Evolutionary conservation across 805 yeast genomes (phyloP).

Genomic region (Lachancea kluyveri): DNA sequence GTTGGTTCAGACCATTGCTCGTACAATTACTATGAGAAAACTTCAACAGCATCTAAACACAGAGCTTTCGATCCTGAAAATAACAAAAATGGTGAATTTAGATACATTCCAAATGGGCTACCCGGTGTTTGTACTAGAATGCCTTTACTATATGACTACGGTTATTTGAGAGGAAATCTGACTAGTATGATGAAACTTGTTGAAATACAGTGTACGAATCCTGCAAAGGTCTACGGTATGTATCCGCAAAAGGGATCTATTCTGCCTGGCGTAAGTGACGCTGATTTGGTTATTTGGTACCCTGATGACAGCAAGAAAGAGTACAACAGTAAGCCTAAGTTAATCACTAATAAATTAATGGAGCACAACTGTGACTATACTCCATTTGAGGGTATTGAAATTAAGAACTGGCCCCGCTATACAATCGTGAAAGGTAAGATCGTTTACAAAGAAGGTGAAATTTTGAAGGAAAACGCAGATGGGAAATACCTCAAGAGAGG

Average conservation of each 20-base stretch:
- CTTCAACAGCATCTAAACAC: constrained; percentile 35
- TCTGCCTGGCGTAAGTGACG: constrained; percentile 40
- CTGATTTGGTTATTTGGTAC: constrained; percentile 45
- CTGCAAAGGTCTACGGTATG: constrained; percentile 42
- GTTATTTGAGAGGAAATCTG: constrained; percentile 37
- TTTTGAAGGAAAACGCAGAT: constrained; percentile 9
- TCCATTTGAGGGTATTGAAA: constrained; percentile 35
- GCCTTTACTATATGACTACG: constrained; percentile 39
- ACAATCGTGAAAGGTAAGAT: constrained; percentile 36
- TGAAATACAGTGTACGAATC: constrained; percentile 39
- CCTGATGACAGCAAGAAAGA: constrained; percentile 30
- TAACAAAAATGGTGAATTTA: constrained; percentile 32
- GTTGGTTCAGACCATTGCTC: constrained; percentile 45
- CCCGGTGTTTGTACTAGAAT: constrained; percentile 45
- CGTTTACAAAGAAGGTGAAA: constrained; percentile 29
- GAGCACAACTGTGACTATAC: constrained; percentile 36
- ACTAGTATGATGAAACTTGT: constrained; percentile 37
- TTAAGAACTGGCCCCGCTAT: constrained; percentile 43
- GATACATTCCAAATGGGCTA: constrained; percentile 42
- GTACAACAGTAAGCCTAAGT: constrained; percentile 15
- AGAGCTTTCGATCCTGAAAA: constrained; percentile 36
- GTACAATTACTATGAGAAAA: constrained; percentile 33
- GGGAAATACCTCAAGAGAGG: constrained; percentile 13
- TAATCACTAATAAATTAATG: constrained; percentile 25
- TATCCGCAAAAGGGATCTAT: constrained; percentile 37